phyloP scores from a whole-genome alignment of 2,329 filamentous ascomycete genomes.

The Lasiodiplodia hormozganensis region DNA sequence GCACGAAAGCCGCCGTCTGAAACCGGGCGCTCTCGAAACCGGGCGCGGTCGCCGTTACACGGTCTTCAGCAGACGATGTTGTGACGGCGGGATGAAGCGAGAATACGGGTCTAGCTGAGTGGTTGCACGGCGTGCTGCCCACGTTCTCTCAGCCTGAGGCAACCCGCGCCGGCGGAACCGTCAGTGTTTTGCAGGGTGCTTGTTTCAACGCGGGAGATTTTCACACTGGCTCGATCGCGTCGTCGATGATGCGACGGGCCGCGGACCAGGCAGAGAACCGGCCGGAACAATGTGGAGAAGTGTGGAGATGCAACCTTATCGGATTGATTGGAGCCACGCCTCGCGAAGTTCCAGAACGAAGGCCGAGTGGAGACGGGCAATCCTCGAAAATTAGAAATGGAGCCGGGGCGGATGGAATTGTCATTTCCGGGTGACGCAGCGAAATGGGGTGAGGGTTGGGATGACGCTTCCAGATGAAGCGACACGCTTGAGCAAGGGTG shows the following conservation, averaged over 20 bases:
- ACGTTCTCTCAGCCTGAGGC: slow-evolving; percentile 27
- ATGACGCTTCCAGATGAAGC: slow-evolving; percentile 7
- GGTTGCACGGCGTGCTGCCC: slow-evolving; percentile 26
- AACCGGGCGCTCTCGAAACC: slow-evolving; percentile 5
- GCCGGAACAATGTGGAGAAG: slow-evolving; percentile 23
- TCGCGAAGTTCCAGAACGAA: slow-evolving; percentile 17
- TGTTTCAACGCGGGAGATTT: slow-evolving; percentile 22
- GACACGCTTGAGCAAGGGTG: background rate
- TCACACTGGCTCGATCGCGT: slow-evolving; percentile 3
- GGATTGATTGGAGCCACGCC: slow-evolving; percentile 25
- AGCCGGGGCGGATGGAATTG: background rate
- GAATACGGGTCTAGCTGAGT: background rate
- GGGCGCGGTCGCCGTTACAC: slow-evolving; percentile 16
- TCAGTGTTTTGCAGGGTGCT: slow-evolving; percentile 22
- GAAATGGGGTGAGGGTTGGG: slow-evolving; percentile 5
- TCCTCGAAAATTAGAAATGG: slow-evolving; percentile 14
- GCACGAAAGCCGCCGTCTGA: slow-evolving; percentile 6
- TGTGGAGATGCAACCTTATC: slow-evolving; percentile 21
- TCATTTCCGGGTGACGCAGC: slow-evolving; percentile 11
- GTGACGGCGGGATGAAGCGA: slow-evolving; percentile 23
- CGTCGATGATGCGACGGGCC: slow-evolving; percentile 22
- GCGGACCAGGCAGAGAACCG: slow-evolving; percentile 14
- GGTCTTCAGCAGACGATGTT: slow-evolving; percentile 5
- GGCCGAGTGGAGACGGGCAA: slow-evolving; percentile 14
- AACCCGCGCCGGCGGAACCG: slow-evolving; percentile 19